Base-by-base conservation (phyloP, 371 early-diverging fungal genomes). In the Zychaea mexicana region DNA sequence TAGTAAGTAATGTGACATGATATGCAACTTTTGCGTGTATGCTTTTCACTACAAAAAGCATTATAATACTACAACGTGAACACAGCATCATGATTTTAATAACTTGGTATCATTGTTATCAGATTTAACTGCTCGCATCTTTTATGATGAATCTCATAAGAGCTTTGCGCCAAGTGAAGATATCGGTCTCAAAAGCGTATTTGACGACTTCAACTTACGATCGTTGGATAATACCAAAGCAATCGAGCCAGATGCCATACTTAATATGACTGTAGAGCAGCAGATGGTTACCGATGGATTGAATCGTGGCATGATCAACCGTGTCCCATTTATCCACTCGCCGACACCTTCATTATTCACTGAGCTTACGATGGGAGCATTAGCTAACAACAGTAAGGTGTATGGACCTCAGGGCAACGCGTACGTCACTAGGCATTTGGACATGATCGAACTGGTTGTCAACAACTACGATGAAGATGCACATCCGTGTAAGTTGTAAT, bases 251-350 rank as follows among this genome's bases (percentile, higher is more conserved):
- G 82, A 81, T 64, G 64, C 69, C 59, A 70, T 76, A 26, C 60
- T 86, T 52, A 71, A 78, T 19, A 64, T 90, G 63, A 82, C 81
- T 21, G 87, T 86, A 32, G 73, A 74, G 65, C 86, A 88, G 62
- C 75, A 76, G 6, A 83, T 88, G 28, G 73, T 81, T 45, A 78
- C 78, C 46, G 92, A 93, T 60, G 88, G 89, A 47, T 69, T 80
- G 70, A 90, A 90, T 81, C 90, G 88, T 66, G 92, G 90, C 47
- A 77, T 87, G 22, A 90, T 94, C 84, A 93, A 93, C 81, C 81
- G 83, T 33, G 72, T 87, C 32, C 81, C 90, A 19, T 92, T 84
- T 63, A 72, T 82, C 39, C 31, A 63, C 53, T 88, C 90, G 57
- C 73, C 71, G 54, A 85, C 88, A 21, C 92, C 93, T 8, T 52